Conservation (phyloP, 2,329 filamentous ascomycete species). For the Scedosporium apiospermum region DNA sequence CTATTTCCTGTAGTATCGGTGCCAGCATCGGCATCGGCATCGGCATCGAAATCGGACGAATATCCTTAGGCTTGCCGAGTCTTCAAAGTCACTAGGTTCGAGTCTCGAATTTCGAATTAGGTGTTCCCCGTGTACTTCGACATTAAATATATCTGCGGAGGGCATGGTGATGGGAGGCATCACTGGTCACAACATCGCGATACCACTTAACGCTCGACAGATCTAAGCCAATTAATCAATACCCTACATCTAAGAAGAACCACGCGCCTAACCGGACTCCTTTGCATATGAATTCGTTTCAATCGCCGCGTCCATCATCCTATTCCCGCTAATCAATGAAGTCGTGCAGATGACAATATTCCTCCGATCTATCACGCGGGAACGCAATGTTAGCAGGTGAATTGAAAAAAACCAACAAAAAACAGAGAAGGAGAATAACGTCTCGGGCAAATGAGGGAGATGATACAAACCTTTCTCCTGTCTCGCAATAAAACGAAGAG, state of each 20-base stretch:
- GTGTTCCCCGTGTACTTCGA: background rate
- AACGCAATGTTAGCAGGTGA: constrained; percentile 7
- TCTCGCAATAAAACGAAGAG: constrained; percentile 78
- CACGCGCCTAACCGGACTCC: background rate
- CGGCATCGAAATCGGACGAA: too few species aligned
- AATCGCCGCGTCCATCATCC: constrained; percentile 77
- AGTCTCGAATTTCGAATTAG: background rate
- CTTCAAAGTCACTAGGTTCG: too few species aligned
- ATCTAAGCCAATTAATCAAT: background rate
- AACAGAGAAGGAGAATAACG: background rate
- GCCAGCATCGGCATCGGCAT: too few species aligned
- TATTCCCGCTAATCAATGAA: constrained; percentile 79
- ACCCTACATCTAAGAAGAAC: background rate
- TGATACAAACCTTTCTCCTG: constrained; percentile 58
- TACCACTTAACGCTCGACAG: background rate
- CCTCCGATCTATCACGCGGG: constrained; percentile 45
- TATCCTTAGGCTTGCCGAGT: too few species aligned
- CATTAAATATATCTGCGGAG: background rate
- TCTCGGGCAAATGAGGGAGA: background rate
- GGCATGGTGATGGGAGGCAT: background rate
- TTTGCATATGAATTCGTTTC: constrained; percentile 57
- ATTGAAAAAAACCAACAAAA: background rate
- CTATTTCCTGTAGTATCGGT: too few species aligned
- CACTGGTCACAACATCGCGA: background rate
- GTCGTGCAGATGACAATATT: constrained; percentile 91